Evolutionary conservation across 768 basidiomycete genomes (phyloP).

Genomic region (Paxillus involutus): DNA sequence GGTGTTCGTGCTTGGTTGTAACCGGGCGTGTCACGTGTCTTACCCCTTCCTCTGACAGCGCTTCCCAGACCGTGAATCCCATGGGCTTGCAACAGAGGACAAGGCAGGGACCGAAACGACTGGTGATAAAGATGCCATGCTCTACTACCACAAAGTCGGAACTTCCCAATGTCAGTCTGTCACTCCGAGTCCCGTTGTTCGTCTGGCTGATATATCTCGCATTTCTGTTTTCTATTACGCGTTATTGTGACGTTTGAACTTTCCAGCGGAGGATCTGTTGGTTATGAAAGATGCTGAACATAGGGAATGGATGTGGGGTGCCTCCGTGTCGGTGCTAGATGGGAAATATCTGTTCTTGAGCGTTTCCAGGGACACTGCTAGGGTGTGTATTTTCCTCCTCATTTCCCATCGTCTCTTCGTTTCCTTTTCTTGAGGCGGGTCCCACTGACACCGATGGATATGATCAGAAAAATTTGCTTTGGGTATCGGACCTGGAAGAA

Average conservation of each 20-base stretch:
- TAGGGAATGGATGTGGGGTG: conserved; percentile 64
- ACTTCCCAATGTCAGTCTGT: conserved; percentile 60
- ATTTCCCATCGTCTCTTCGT: neutral
- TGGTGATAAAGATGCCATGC: conserved; percentile 65
- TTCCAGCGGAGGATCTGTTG: conserved; percentile 64
- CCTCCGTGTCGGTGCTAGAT: conserved; percentile 57
- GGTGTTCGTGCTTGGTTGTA: neutral
- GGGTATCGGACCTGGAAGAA: conserved; percentile 67
- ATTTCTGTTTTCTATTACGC: neutral
- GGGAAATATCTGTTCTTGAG: conserved; percentile 62
- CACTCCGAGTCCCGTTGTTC: conserved; percentile 1
- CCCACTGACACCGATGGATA: neutral
- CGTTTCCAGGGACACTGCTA: conserved; percentile 58
- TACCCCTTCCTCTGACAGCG: conserved; percentile 35
- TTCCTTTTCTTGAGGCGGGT: neutral
- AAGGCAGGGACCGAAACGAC: conserved; percentile 57
- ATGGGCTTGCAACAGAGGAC: conserved; percentile 47
- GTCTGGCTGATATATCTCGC: conserved; percentile 3
- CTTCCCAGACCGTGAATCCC: conserved; percentile 52
- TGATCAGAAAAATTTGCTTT: conserved; percentile 68
- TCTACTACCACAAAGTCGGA: conserved; percentile 75
- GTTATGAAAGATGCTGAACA: conserved; percentile 63
- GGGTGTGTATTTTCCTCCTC: conserved; percentile 38
- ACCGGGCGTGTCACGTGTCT: neutral
- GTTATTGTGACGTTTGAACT: conserved; percentile 3